Evolutionary conservation across 139 green algal genomes (phyloP), one percentile per base, ranked within the genome.

Genomic region (Micractinium sp.): DNA sequence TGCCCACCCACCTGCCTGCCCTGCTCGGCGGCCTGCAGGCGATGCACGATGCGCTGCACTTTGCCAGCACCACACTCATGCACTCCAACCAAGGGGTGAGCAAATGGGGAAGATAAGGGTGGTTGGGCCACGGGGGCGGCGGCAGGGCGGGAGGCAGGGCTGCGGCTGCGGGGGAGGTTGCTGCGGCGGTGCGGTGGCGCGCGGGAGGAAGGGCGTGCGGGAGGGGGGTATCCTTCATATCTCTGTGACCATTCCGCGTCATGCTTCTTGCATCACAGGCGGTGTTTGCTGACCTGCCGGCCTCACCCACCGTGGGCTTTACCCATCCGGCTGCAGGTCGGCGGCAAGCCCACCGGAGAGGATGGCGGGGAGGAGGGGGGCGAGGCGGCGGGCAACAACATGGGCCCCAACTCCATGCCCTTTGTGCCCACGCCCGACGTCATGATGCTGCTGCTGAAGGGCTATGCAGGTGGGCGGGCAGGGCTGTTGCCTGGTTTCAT

Each of bases 371-470:
- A 36, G n/a, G 33, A 33, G 31, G 33, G 29, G 4, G 9, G 38
- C 39, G 39, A 67, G 16, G 60, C 31, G 35, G 61, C 25, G 13
- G 53, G 20, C 69, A 31, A 35, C 74, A 13, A 1, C 60, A 41
- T 69, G 67, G 83, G 67, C 36, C 18, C 63, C 23, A 31, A 22
- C 63, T 35, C 63, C 63, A 88, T 85, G 85, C 86, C 89, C 20
- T 92, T 90, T 80, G 85, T 91, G 71, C 90, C 90, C 1, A 39
- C 86, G 12, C 47, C 69, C 0, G 90, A 88, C 22, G 67, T 89
- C 36, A 90, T 92, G 90, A 73, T 88, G 61, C 60, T 89, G 67
- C 85, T 92, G 71, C 84, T 92, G 33, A 90, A 90, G 85, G 69
- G 69, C 14, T 92, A 89, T 67, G 90, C 90, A 3, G 77, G 86